Evolutionary conservation across 345 rosid species (phyloP).

Genomic region (Erodium maritimum): DNA sequence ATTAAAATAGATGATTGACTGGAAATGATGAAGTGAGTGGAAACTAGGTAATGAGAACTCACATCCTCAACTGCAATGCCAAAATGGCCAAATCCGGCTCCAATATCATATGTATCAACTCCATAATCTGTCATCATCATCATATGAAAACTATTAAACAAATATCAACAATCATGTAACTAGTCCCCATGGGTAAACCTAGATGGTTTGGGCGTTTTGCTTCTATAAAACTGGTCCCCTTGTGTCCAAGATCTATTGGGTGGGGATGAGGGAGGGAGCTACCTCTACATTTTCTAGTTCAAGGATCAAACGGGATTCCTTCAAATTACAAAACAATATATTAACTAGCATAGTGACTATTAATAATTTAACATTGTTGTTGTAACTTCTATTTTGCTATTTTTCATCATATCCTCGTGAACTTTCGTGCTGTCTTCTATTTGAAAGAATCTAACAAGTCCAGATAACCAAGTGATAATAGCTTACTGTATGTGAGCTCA

Average conservation of each 20-base stretch:
- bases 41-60: slow-evolving; percentile 18
- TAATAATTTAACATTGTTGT: too few species aligned
- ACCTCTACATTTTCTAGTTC: too few species aligned
- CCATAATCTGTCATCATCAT: slow-evolving; percentile 63
- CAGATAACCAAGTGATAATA: background rate
- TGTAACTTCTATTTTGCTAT: background rate
- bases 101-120: slow-evolving; percentile 80
- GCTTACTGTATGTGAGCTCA: slow-evolving; percentile 88
- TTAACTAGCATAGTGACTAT: background rate
- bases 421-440: background rate
- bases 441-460: background rate
- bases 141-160: slow-evolving; percentile 1
- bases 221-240: too few species aligned
- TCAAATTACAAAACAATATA: too few species aligned
- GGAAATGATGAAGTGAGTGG: background rate
- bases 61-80: slow-evolving; percentile 95
- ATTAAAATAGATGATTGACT: background rate
- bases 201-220: too few species aligned
- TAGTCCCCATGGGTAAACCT: too few species aligned
- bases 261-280: too few species aligned
- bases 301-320: too few species aligned
- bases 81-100: slow-evolving; percentile 92
- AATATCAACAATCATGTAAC: background rate
- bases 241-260: too few species aligned
- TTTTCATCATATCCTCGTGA: background rate